Evolutionary conservation across 805 yeast genomes (phyloP).

Genomic region (Zygosaccharomyces rouxii): DNA sequence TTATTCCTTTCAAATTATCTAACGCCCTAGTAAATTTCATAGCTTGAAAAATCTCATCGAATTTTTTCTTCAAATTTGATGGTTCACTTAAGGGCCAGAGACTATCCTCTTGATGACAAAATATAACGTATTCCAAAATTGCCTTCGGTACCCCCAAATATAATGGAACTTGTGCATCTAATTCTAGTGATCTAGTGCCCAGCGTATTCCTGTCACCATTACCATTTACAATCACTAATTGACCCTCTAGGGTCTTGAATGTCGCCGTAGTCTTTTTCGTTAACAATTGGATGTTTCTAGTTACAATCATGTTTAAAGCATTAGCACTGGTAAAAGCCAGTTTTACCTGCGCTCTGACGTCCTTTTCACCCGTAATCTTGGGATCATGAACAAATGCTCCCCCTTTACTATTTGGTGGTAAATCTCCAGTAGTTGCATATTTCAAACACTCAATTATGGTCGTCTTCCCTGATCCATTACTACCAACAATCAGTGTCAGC

Average conservation of each 20-base stretch:
- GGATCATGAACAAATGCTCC: conserved; percentile 98
- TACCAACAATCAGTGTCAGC: conserved; percentile 88
- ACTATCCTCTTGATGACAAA: conserved; percentile 96
- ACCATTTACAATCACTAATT: conserved; percentile 56
- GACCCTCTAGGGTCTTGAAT: conserved; percentile 90
- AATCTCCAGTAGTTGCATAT: conserved; percentile 91
- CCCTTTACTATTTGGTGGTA: conserved; percentile 93
- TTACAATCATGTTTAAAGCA: conserved; percentile 75
- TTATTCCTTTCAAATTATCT: conserved; percentile 67
- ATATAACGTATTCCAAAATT: conserved; percentile 83
- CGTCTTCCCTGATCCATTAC: conserved; percentile 95
- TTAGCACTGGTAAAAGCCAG: conserved; percentile 73
- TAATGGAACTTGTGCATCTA: conserved; percentile 75
- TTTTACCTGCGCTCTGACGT: conserved; percentile 85
- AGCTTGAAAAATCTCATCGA: conserved; percentile 96
- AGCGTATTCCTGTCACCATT: conserved; percentile 68
- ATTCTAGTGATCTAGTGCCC: conserved; percentile 76
- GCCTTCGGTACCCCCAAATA: conserved; percentile 86
- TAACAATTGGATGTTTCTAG: conserved; percentile 75
- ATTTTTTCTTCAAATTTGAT: conserved; percentile 77
- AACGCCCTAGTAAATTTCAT: conserved; percentile 87
- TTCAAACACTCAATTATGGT: conserved; percentile 91
- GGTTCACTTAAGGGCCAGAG: conserved; percentile 97
- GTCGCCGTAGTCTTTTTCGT: conserved; percentile 60
- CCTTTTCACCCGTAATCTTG: conserved; percentile 64